Base-by-base conservation (phyloP, 129 eudicot species). In the Arctium lappa region DNA sequence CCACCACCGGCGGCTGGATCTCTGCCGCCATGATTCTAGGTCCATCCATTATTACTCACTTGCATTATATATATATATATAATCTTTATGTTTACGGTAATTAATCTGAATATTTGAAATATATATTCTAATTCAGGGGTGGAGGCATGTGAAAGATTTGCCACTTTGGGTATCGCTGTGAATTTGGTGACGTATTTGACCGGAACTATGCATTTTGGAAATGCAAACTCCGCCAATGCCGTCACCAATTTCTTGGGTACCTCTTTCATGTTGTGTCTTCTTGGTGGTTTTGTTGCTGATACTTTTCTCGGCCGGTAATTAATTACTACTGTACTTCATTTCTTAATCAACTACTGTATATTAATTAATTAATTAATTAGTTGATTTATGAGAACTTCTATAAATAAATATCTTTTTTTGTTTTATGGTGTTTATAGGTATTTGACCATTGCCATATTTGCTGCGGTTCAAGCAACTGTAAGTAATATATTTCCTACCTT, bases 171-270 rank as follows among this genome's bases (percentile, higher is more conserved):
- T 13, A 92, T 94, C 76, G 98, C 95, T 0, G 95, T 94, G 33
- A 94, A 94, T 74, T 84, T 94, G 86, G 93, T 94, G 89, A 89
- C 98, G 4, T 94, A 94, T 72, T 72, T 94, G 78, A 94, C 98
- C 2, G 88, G 84, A 5, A 90, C 93, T 4, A 94, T 94, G 98
- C 98, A 94, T 86, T 86, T 94, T 78, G 98, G 98, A 32, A 94
- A 89, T 87, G 98, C 98, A 13, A 87, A 74, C 72, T 86, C 98
- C 1, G 98, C 98, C 15, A 94, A 92, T 69, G 83, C 86, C 0
- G 97, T 90, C 84, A 94, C 98, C n/a, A 94, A 94, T 60, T 94
- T 94, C 74, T 84, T 94, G 72, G 98, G 98, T 8, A 91, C 98
- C 31, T 94, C 98, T 40, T 94, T 94, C 77, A 89, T 94, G 97